These are phyloP conservation scores for Tricholoma flavovirens DNA, from an alignment of 768 basidiomycete species.

Conservation along the genomic window DNA sequence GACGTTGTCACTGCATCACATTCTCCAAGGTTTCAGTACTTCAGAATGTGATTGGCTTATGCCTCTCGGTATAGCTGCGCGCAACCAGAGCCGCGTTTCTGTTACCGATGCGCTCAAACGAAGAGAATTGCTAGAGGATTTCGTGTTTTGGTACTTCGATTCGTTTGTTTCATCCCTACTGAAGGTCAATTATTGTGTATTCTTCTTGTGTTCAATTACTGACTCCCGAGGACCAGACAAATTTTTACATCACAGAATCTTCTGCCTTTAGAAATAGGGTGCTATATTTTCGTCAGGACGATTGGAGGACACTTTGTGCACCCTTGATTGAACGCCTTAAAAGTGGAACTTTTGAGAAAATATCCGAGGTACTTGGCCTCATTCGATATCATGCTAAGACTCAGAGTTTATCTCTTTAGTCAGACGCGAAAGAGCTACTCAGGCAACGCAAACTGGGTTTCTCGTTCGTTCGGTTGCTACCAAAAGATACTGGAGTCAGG, in stretches of 20 bases:
- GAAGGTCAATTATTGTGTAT: conserved; percentile 45
- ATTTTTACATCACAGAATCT: conserved; percentile 93
- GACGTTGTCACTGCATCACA: conserved; percentile 63
- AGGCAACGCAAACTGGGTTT: conserved; percentile 73
- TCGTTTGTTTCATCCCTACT: conserved; percentile 76
- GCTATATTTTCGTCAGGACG: conserved; percentile 91
- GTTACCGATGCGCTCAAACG: conserved; percentile 71
- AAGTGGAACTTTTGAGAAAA: conserved; percentile 59
- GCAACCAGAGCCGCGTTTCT: conserved; percentile 42
- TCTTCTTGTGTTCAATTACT: neutral
- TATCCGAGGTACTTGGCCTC: conserved; percentile 50
- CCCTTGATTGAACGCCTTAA: conserved; percentile 79
- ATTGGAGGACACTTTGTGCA: conserved; percentile 79
- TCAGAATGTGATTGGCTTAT: conserved; percentile 78
- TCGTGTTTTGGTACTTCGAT: conserved; percentile 93
- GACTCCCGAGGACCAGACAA: conserved; percentile 50
- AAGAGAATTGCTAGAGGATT: conserved; percentile 78
- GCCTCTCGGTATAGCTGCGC: conserved; percentile 33
- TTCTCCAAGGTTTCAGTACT: conserved; percentile 72
- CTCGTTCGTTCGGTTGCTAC: conserved; percentile 83
- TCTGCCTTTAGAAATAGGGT: conserved; percentile 77
- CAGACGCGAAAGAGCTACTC: conserved; percentile 58
- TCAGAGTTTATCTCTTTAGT: conserved; percentile 28
- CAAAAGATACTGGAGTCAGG: conserved; percentile 92
- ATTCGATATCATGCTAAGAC: neutral